phyloP scores from a whole-genome alignment of 2,329 filamentous ascomycete genomes.

The Curvularia lunata region DNA sequence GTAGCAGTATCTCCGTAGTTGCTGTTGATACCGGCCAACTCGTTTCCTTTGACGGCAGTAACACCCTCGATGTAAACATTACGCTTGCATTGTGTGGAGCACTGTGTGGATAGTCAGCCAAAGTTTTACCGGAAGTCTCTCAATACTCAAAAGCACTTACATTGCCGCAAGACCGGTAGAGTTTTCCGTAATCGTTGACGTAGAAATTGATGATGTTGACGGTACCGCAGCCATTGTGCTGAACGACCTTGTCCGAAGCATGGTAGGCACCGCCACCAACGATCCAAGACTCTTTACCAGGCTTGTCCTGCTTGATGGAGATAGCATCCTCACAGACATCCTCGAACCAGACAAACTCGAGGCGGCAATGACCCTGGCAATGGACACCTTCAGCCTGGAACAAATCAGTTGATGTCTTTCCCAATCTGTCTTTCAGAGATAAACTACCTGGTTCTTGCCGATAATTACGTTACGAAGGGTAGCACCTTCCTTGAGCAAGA shows the following conservation, averaged over 20 bases:
- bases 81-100: constrained; percentile 53
- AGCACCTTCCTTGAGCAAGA: constrained; percentile 58
- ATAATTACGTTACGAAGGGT: constrained; percentile 62
- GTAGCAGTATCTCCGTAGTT: constrained; percentile 58
- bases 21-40: constrained; percentile 56
- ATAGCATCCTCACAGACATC: constrained; percentile 51
- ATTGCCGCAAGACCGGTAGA: constrained; percentile 56
- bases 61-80: constrained; percentile 54
- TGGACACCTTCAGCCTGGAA: constrained; percentile 57
- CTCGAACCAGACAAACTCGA: constrained; percentile 49
- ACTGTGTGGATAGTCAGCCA: constrained; percentile 20
- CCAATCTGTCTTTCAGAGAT: too few relatives aligned
- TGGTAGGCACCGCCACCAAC: constrained; percentile 51
- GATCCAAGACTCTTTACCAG: constrained; percentile 44
- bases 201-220: constrained; percentile 47
- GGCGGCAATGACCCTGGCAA: constrained; percentile 56
- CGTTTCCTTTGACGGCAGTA: constrained; percentile 50
- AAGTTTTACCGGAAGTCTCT: background rate
- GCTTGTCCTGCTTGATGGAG: constrained; percentile 39
- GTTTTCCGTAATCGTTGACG: constrained; percentile 43
- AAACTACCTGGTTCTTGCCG: constrained; percentile 51
- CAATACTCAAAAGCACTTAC: constrained; percentile 14
- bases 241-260: constrained; percentile 49
- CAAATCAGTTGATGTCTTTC: background rate
- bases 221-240: constrained; percentile 51